These are phyloP conservation scores for Lanmaoa pseudosensibilis DNA, from an alignment of 768 basidiomycete genomes.

Conservation along the genomic window DNA sequence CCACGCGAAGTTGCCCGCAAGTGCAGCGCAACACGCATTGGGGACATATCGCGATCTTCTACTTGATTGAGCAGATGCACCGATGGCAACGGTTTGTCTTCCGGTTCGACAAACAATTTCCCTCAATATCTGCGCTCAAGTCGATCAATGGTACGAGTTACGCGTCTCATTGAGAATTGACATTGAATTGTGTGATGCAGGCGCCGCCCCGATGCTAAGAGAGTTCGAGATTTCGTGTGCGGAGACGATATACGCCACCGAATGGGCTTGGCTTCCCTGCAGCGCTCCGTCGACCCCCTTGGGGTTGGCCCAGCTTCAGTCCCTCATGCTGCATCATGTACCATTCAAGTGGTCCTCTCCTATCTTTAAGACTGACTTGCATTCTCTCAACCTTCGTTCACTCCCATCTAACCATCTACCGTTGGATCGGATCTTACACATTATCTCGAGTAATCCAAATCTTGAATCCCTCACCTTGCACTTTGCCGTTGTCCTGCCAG, in stretches of 20 bases:
- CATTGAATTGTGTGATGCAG: constrained; percentile 35
- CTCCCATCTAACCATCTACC: constrained; percentile 63
- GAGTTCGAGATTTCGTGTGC: constrained; percentile 80
- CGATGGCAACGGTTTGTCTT: constrained; percentile 83
- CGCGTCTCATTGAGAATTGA: not conserved
- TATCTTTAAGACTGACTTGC: constrained; percentile 60
- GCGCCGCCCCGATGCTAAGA: constrained; percentile 66
- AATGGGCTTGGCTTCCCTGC: constrained; percentile 78
- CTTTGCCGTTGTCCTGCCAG: constrained; percentile 57
- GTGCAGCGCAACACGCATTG: constrained; percentile 60
- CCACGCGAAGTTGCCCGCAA: constrained; percentile 30
- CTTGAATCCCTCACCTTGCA: constrained; percentile 60
- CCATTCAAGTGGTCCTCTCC: constrained; percentile 81
- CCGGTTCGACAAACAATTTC: constrained; percentile 73
- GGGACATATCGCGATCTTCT: constrained; percentile 80
- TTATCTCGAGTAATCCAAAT: constrained; percentile 55
- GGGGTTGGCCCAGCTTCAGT: constrained; percentile 48
- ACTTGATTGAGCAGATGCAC: constrained; percentile 77
- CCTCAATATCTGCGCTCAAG: constrained; percentile 71
- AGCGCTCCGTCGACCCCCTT: constrained; percentile 34
- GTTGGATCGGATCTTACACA: constrained; percentile 67
- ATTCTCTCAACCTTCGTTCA: constrained; percentile 60
- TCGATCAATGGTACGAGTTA: constrained; percentile 60
- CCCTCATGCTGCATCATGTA: constrained; percentile 65
- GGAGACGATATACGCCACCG: constrained; percentile 56